Conservation (phyloP, 208 protist species). For the Leishmania martiniquensis region DNA sequence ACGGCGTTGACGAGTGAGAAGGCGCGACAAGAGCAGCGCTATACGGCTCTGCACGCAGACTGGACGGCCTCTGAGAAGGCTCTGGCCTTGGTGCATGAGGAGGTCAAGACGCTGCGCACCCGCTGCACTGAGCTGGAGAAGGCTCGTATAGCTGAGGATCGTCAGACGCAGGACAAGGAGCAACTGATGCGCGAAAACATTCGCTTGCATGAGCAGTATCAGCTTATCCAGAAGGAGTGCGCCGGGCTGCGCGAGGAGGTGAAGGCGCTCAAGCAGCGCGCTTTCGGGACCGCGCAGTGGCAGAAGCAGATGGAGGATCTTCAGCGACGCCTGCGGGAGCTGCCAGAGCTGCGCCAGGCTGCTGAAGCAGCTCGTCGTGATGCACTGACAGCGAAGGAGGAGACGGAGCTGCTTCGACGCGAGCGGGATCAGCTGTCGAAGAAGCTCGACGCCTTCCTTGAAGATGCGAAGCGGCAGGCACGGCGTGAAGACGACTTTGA, state of each 20-base stretch:
- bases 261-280: slow-evolving; percentile 32
- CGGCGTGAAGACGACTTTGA: slow-evolving; percentile 59
- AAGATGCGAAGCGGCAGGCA: slow-evolving; percentile 52
- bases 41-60: slow-evolving; percentile 39
- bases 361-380: slow-evolving; percentile 67
- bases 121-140: slow-evolving; percentile 47
- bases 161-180: slow-evolving; percentile 53
- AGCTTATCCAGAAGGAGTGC: slow-evolving; percentile 57
- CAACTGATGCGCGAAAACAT: slow-evolving; percentile 70
- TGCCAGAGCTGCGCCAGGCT: slow-evolving; percentile 65
- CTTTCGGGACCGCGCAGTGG: slow-evolving; percentile 37
- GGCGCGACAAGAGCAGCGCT: slow-evolving; percentile 34
- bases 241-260: slow-evolving; percentile 46
- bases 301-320: slow-evolving; percentile 64
- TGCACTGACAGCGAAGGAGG: slow-evolving; percentile 54
- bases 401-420: slow-evolving; percentile 58
- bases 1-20: slow-evolving; percentile 33
- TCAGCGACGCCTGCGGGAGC: slow-evolving; percentile 58
- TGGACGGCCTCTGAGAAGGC: slow-evolving; percentile 50
- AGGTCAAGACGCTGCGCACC: slow-evolving; percentile 47
- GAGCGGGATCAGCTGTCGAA: slow-evolving; percentile 74
- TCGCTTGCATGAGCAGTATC: slow-evolving; percentile 69
- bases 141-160: slow-evolving; percentile 35
- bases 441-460: slow-evolving; percentile 69
- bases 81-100: slow-evolving; percentile 55